A percentile compares a stretch with the other conserved stretches of the same genome.
Evolutionary conservation across 306 rosid species (phyloP).

Genomic region (Trifolium repens): DNA sequence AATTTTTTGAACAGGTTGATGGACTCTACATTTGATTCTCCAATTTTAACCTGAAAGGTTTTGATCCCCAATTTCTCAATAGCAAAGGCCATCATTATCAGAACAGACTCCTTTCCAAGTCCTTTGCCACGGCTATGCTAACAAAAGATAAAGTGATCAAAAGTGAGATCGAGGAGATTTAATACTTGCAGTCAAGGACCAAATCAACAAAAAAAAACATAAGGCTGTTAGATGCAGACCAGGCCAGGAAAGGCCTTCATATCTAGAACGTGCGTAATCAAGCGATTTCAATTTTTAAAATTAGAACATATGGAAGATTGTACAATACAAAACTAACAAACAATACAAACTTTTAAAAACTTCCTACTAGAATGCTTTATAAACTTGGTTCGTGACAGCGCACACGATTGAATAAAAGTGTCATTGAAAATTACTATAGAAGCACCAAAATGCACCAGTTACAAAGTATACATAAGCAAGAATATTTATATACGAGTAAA

Average conservation of each 20-base stretch:
- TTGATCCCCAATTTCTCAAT: slow-evolving; percentile 68
- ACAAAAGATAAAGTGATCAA: slow-evolving; percentile 50
- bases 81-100: slow-evolving; percentile 87
- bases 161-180: slow-evolving; percentile 35
- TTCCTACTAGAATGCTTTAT: slow-evolving; percentile 8
- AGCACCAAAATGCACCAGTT: neutral
- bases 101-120: slow-evolving; percentile 76
- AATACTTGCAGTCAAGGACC: slow-evolving; percentile 17
- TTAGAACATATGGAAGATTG: slow-evolving; percentile 10
- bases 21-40: slow-evolving; percentile 82
- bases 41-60: slow-evolving; percentile 73
- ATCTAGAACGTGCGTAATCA: slow-evolving; percentile 6
- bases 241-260: slow-evolving; percentile 3
- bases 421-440: neutral
- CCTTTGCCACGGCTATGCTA: slow-evolving; percentile 89
- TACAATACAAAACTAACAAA: slow-evolving; percentile 16
- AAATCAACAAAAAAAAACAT: slow-evolving; percentile 31
- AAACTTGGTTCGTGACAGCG: slow-evolving; percentile 12
- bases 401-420: slow-evolving; percentile 15
- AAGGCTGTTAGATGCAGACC: slow-evolving; percentile 1
- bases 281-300: neutral
- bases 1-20: slow-evolving; percentile 73
- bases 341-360: slow-evolving; percentile 10
- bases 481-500: neutral
- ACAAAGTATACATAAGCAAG: neutral